Percentiles rank a stretch among this genome's conserved stretches.
Conservation (phyloP, 306 rosid species). For the Acmispon strigosus region DNA sequence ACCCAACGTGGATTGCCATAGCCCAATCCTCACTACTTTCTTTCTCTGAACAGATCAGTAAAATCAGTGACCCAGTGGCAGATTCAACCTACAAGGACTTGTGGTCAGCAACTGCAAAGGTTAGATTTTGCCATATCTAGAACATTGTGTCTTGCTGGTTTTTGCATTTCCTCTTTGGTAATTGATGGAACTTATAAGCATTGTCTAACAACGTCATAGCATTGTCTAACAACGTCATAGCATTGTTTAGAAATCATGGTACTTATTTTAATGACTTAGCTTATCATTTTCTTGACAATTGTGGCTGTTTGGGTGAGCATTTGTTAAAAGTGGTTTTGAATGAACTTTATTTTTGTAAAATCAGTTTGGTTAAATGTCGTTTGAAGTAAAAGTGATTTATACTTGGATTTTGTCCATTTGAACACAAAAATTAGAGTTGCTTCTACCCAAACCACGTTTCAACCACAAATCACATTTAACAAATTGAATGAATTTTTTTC, state of each 20-base stretch:
- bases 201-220: not conserved
- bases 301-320: too few species aligned
- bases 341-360: too few species aligned
- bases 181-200: not conserved
- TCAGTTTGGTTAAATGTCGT: too few species aligned
- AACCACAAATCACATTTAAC: too few species aligned
- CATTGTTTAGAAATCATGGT: too few species aligned
- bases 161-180: not conserved
- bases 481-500: too few species aligned
- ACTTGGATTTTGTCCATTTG: too few species aligned
- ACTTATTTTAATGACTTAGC: not conserved
- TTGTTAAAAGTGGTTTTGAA: too few species aligned
- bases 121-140: slow-evolving; percentile 21
- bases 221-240: not conserved
- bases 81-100: slow-evolving; percentile 77
- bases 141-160: not conserved
- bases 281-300: not conserved
- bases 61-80: slow-evolving; percentile 66
- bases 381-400: too few species aligned
- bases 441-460: too few species aligned
- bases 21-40: too few species aligned
- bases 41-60: slow-evolving; percentile 37
- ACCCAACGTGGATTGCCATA: not conserved
- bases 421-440: too few species aligned
- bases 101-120: slow-evolving; percentile 95